A percentile compares a stretch with the other conserved stretches of the same genome.
phyloP scores from a whole-genome alignment of 1,139 yeast genomes.

The Scheffersomyces parashehatae region DNA sequence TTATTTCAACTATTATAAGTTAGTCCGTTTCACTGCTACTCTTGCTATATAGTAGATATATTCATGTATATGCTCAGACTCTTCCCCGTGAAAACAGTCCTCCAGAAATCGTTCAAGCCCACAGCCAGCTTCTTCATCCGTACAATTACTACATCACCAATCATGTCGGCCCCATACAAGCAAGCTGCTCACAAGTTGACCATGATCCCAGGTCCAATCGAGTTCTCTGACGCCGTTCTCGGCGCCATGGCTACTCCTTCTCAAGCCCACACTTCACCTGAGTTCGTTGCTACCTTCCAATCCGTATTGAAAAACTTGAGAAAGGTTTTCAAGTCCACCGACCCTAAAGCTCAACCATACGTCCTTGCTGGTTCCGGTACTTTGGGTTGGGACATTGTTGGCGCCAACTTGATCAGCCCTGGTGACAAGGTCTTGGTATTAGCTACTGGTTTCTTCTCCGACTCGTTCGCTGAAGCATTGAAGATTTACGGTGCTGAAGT shows the following conservation, averaged over 20 bases:
- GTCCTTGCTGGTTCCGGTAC: conserved; percentile 92
- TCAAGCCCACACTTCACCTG: conserved; percentile 89
- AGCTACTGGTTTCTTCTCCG: conserved; percentile 93
- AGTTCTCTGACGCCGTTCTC: conserved; percentile 79
- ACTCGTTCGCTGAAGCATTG: conserved; percentile 80
- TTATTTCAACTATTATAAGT: no score
- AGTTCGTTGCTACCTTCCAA: conserved; percentile 75
- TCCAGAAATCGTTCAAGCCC: no score
- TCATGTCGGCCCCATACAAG: conserved; percentile 36
- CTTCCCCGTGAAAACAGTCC: no score
- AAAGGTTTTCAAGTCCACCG: conserved; percentile 69
- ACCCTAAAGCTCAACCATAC: conserved; percentile 68
- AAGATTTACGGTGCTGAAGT: conserved; percentile 69
- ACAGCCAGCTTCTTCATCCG: no score
- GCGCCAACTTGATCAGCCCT: conserved; percentile 68
- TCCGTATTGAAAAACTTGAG: conserved; percentile 67
- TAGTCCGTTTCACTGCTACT: no score
- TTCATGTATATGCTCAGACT: no score
- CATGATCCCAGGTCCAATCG: conserved; percentile 93
- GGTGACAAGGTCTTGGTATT: conserved; percentile 76
- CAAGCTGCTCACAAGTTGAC: conserved; percentile 58
- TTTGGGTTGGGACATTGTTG: conserved; percentile 91
- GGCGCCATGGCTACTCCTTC: conserved; percentile 84
- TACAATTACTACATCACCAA: conserved; percentile 2
- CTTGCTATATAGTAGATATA: no score